Base-by-base conservation (phyloP, 2,329 filamentous ascomycete genomes). In the Moelleriella libera region DNA sequence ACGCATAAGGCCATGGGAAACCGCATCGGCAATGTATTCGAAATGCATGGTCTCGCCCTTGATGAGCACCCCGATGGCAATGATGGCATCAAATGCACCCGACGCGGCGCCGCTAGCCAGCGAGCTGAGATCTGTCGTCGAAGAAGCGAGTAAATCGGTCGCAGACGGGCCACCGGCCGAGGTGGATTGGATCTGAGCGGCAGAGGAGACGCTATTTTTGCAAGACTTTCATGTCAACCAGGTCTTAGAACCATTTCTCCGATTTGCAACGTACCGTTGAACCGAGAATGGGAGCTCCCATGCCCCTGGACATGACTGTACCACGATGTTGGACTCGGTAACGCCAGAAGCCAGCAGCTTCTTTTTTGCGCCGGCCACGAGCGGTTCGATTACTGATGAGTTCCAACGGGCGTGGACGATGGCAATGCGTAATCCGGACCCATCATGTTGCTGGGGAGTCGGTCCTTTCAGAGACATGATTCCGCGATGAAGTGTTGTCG, bases 11-110 rank as follows among this genome's bases (percentile, higher is more conserved):
- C 88, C 92, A 52, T 95, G 87, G 49, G 82, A 88, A 6, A 94
- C 88, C 41, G 87, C 80, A 54, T 97, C 92, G 41, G 89, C 78
- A 58, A 98, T 98, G 70, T 98, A 97, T 69, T 98, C 92, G 60
- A 98, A 98, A 69, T 98, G 92, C 88, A 96, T 96, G 6, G 92
- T 97, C 68, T 94, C 86, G 63, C 92, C 92, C 72, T 98, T 98
- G 70, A 98, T 96, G 51, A 98, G 78, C 48, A 95, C 89, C 48
- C 92, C 92, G 55, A 98, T 85, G 47, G 92, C 88, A 55, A 98
- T 89, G 53, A 98, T 81, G 52, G 92, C 92, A 62, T 97, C 90
- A 59, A 97, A 97, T 21, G 88, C 79, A 48, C 72, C 68, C 49
- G 75, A 68, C n/a, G 65, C 61, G 3, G 67, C 58, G 31, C 62